Base-by-base conservation (phyloP, 352 stramenopile species). In the Phytophthora boehmeriae region DNA sequence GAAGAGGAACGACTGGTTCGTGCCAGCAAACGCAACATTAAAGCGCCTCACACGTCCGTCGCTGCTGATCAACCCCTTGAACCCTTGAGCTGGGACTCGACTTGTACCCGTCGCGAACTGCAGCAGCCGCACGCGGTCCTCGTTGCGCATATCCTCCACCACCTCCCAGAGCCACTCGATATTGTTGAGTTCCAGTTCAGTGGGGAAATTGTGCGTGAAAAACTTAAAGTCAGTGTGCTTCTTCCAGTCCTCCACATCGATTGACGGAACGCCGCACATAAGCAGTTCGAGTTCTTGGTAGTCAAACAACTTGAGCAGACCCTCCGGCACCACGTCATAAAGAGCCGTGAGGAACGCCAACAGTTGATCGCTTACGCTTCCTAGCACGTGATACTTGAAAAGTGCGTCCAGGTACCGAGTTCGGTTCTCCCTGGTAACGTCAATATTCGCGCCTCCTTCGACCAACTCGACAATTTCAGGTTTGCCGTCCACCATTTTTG, bases 161-260 rank as follows among this genome's bases (percentile, higher is more conserved):
- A 98, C 85, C 56, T 99, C 93, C 97, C 97, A 99, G 72, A 99
- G 99, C 97, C 97, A 99, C 50, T 88, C 66, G 30, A 97, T 94
- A 17, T 97, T 93, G 36, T 92, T 80, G 32, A 97, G 71, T 60
- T 98, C 86, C 5, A 90, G 71, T 43, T 88, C 72, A 19, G 85
- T 88, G 19, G 85, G 85, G 47, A 83, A 72, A 42, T 82, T 81
- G 30, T 86, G 68, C 10, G 71, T 83, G 49, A 80, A 91, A 54
- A 90, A 93, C 57, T 86, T 86, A 51, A 86, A 92, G 39, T 92
- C 79, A 4, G 83, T 88, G 67, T 92, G 82, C 52, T 90, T 91
- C 66, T 85, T 86, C 81, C 76, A 91, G 53, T 92, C 83, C 43
- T 93, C 78, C 13, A 86, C 78, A 39, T 95, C 80, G 43, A 92